Evolutionary conservation across 768 basidiomycete genomes (phyloP).

Genomic region (Piloderma croceum): DNA sequence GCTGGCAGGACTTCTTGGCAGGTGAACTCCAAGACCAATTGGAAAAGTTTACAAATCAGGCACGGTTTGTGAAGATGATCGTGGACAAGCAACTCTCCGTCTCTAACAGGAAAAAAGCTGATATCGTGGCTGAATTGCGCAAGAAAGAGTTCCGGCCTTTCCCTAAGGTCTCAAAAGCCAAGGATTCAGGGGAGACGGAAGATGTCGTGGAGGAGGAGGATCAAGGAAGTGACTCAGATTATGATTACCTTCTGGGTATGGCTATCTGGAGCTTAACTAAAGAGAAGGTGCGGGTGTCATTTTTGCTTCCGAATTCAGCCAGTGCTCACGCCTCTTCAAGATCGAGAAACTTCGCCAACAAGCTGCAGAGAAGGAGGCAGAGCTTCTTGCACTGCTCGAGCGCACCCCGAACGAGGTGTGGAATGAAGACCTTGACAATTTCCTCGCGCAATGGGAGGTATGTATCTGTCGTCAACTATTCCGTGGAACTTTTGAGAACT

Average conservation of each 20-base stretch:
- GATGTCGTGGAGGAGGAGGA: conserved; percentile 52
- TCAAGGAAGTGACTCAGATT: conserved; percentile 56
- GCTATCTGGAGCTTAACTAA: conserved; percentile 90
- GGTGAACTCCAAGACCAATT: conserved; percentile 74
- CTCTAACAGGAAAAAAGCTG: conserved; percentile 82
- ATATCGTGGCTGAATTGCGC: conserved; percentile 80
- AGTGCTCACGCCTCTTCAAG: conserved; percentile 32
- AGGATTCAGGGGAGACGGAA: conserved; percentile 60
- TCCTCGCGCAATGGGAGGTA: conserved; percentile 83
- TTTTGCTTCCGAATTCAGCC: background rate
- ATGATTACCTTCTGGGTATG: conserved; percentile 93
- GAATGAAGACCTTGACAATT: conserved; percentile 82
- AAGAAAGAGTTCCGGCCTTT: conserved; percentile 85
- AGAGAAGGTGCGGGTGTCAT: conserved; percentile 62
- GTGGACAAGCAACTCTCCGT: conserved; percentile 77
- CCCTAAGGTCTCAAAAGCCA: conserved; percentile 70
- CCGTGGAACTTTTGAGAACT: too few relatives aligned
- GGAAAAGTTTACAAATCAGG: conserved; percentile 89
- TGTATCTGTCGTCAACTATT: conserved; percentile 27
- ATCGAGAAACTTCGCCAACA: conserved; percentile 81
- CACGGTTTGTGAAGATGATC: conserved; percentile 96
- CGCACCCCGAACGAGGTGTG: conserved; percentile 80
- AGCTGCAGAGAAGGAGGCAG: conserved; percentile 75
- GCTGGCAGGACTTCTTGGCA: conserved; percentile 71
- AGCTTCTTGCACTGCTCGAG: conserved; percentile 72